Conservation (phyloP, 2,329 filamentous ascomycete species). For the Dactylella cylindrospora region DNA sequence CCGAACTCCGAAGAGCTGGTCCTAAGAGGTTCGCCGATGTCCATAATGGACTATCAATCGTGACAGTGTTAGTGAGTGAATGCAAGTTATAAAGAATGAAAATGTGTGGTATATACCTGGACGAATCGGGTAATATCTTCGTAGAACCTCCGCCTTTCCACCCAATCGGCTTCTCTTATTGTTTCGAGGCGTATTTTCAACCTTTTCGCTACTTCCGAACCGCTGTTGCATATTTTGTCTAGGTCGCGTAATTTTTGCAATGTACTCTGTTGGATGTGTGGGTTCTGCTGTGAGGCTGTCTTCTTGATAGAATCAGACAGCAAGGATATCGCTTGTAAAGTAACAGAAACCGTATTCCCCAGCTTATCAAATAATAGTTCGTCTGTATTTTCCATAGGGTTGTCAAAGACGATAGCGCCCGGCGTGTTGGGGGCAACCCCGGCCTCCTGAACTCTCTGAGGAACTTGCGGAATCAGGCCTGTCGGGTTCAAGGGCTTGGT, state of each 20-base stretch:
- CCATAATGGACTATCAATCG: conserved; percentile 46
- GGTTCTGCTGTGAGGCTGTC: conserved; percentile 45
- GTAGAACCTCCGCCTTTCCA: conserved; percentile 47
- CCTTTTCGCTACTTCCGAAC: conserved; percentile 47
- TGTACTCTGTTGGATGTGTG: conserved; percentile 45
- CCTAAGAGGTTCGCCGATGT: conserved; percentile 48
- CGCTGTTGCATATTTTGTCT: conserved; percentile 46
- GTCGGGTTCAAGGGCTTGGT: conserved; percentile 20
- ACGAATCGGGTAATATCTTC: conserved; percentile 49
- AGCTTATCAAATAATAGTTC: conserved; percentile 48
- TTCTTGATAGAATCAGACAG: conserved; percentile 47
- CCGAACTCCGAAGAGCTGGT: conserved; percentile 47
- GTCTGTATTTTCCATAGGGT: conserved; percentile 42
- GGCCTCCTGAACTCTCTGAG: conserved; percentile 14
- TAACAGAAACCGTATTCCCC: conserved; percentile 45
- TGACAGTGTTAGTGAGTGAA: conserved; percentile 12
- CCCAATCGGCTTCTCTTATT: conserved; percentile 47
- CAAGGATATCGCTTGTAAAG: conserved; percentile 45
- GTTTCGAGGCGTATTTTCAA: conserved; percentile 47
- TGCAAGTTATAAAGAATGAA: background rate
- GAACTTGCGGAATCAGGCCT: background rate
- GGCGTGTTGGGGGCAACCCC: conserved; percentile 42
- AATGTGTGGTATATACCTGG: conserved; percentile 35
- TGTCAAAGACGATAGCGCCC: conserved; percentile 37
- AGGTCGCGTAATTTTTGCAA: conserved; percentile 48